phyloP scores from a whole-genome alignment of 2,329 filamentous ascomycete species.

The Beauveria scarabaeidicola region DNA sequence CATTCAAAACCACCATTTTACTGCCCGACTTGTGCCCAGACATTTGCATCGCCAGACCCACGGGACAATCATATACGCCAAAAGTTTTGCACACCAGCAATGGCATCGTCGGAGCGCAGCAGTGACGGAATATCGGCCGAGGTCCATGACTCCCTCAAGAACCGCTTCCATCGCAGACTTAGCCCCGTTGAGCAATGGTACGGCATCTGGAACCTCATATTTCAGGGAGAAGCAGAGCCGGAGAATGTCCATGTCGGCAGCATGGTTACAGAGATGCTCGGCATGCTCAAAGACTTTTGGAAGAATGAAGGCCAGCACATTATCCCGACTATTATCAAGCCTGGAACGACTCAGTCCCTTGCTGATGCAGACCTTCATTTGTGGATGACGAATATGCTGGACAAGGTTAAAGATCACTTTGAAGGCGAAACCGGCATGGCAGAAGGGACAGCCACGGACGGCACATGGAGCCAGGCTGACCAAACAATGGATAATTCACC shows the following conservation, averaged over 20 bases:
- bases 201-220: conserved; percentile 14
- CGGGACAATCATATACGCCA: conserved; percentile 11
- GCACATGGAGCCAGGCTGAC: neutral
- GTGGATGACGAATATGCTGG: conserved; percentile 4
- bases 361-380: neutral
- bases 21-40: conserved; percentile 11
- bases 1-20: conserved; percentile 10
- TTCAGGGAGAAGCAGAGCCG: neutral
- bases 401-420: conserved; percentile 3
- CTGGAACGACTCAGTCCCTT: neutral
- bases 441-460: neutral
- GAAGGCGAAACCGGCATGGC: neutral
- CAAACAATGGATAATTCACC: neutral
- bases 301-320: conserved; percentile 2
- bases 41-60: neutral
- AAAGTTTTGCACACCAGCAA: neutral
- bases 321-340: neutral
- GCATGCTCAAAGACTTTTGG: conserved; percentile 13
- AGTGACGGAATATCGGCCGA: conserved; percentile 9
- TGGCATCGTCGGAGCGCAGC: neutral
- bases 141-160: conserved; percentile 9
- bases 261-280: conserved; percentile 10
- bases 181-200: conserved; percentile 13
- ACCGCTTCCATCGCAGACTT: conserved; percentile 4
- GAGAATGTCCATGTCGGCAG: conserved; percentile 10